A percentile compares a stretch with the other conserved stretches of the same genome.
phyloP scores from a whole-genome alignment of 2,329 filamentous ascomycete genomes.

The Colletotrichum sp. region DNA sequence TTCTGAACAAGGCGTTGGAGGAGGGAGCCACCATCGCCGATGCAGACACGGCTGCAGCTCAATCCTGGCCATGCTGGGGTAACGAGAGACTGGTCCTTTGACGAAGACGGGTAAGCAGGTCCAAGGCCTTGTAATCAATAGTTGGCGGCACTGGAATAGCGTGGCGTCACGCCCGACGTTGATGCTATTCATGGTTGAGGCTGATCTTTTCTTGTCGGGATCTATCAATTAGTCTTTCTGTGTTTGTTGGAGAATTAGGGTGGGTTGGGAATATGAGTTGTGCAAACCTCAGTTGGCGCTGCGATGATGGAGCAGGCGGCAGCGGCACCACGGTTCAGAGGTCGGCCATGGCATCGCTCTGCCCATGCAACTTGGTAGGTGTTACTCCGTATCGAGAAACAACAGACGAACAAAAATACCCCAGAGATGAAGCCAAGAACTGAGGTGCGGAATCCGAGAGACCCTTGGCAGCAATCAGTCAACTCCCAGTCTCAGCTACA shows the following conservation, averaged over 20 bases:
- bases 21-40: not conserved
- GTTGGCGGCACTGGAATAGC: not conserved
- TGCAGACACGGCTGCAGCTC: not conserved
- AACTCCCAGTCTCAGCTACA: not conserved
- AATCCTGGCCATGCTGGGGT: not conserved
- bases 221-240: not conserved
- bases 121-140: not conserved
- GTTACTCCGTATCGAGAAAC: not conserved
- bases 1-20: not conserved
- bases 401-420: not conserved
- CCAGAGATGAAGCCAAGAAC: not conserved
- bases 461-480: not conserved
- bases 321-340: not conserved
- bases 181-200: constrained; percentile 1
- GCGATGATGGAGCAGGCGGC: not conserved
- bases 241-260: not conserved
- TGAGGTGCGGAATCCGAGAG: not conserved
- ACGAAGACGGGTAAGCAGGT: not conserved
- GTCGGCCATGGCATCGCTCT: not conserved
- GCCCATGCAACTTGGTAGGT: not conserved
- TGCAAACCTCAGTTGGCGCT: not conserved
- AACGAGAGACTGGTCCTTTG: not conserved
- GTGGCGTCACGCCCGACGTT: constrained; percentile 13
- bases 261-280: not conserved
- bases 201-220: not conserved